These are phyloP conservation scores for Bauhinia variegata DNA, from an alignment of 306 rosid species.

Conservation along the genomic window DNA sequence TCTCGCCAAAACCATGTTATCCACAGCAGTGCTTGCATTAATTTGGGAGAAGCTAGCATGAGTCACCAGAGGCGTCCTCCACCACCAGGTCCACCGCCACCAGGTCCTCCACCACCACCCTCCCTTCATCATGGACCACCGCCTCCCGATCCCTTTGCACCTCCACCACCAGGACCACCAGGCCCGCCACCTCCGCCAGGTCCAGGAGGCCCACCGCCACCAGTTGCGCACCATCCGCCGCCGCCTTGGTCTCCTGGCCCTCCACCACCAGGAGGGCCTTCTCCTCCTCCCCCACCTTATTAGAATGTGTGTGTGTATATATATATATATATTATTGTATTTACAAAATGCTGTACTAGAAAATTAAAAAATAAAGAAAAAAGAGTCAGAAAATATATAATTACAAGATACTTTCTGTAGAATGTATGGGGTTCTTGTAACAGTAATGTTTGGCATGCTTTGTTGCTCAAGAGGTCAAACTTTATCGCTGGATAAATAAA, in stretches of 20 bases:
- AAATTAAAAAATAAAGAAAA: too few relatives aligned
- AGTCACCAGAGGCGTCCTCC: constrained; percentile 35
- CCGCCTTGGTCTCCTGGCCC: too few relatives aligned
- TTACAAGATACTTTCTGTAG: too few relatives aligned
- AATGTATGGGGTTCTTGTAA: too few relatives aligned
- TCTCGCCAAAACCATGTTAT: background rate
- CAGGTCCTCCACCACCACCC: background rate
- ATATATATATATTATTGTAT: too few relatives aligned
- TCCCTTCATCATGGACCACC: background rate
- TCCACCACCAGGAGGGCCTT: constrained; percentile 8
- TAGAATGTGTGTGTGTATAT: too few relatives aligned
- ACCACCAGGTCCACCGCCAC: constrained; percentile 33
- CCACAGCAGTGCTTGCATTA: background rate
- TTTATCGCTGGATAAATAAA: background rate
- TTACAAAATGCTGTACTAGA: too few relatives aligned
- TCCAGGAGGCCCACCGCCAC: constrained; percentile 27
- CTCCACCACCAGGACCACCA: constrained; percentile 8
- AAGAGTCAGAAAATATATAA: too few relatives aligned
- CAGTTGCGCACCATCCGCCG: too few relatives aligned
- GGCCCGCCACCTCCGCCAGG: constrained; percentile 16
- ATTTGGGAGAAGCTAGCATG: constrained; percentile 2
- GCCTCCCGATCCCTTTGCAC: background rate
- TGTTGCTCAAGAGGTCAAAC: background rate
- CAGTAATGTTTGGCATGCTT: background rate
- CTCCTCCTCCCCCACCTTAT: constrained; percentile 11